These are phyloP conservation scores for Penicillium sp. DNA, from an alignment of 2,329 filamentous ascomycete species.

Conservation along the genomic window DNA sequence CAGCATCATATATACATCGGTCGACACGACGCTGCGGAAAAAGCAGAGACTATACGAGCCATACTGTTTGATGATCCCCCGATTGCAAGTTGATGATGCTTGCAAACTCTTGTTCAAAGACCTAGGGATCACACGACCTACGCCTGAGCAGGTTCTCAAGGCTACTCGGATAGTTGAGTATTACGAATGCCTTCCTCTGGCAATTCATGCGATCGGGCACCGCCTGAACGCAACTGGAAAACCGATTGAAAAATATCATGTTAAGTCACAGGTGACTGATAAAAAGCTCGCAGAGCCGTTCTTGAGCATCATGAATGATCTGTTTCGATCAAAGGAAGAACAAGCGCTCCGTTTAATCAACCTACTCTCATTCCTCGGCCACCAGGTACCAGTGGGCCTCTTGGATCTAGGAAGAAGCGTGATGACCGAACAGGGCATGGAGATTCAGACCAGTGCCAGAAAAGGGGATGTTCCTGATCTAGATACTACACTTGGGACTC, in stretches of 20 bases:
- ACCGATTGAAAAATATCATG: constrained; percentile 60
- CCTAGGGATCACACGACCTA: constrained; percentile 60
- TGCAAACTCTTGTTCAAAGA: constrained; percentile 63
- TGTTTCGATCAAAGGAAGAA: constrained; percentile 40
- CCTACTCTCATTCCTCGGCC: constrained; percentile 65
- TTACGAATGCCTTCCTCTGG: constrained; percentile 66
- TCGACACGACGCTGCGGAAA: constrained; percentile 59
- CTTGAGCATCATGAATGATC: constrained; percentile 51
- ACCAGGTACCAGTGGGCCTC: constrained; percentile 67
- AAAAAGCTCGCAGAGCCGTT: constrained; percentile 55
- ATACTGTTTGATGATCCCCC: constrained; percentile 57
- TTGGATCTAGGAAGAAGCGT: constrained; percentile 54
- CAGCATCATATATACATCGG: constrained; percentile 68
- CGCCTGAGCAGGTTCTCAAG: constrained; percentile 55
- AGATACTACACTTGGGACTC: constrained; percentile 47
- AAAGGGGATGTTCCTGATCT: constrained; percentile 41
- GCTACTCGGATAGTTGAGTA: constrained; percentile 64
- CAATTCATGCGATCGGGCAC: constrained; percentile 67
- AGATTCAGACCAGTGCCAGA: constrained; percentile 40
- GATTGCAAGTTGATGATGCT: constrained; percentile 59
- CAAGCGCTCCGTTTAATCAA: constrained; percentile 67
- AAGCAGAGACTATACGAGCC: constrained; percentile 62
- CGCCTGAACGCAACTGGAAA: constrained; percentile 63
- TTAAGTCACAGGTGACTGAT: constrained; percentile 58
- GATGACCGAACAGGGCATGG: constrained; percentile 34